Base-by-base conservation (phyloP, 225 moss, liverwort and hornwort species). In the Polytrichum commune region DNA sequence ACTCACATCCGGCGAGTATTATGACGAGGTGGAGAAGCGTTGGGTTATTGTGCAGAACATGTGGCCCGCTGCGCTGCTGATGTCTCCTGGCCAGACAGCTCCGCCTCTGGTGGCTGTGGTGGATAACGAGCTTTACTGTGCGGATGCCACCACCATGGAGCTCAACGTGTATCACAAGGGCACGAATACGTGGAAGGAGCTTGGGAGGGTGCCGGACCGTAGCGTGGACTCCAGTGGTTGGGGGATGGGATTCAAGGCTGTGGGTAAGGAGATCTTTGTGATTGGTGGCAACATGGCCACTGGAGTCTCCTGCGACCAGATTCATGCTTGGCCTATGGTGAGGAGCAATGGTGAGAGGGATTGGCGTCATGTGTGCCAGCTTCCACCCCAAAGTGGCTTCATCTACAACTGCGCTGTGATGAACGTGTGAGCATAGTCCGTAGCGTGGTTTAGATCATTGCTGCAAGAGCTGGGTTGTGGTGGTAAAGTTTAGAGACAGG, bases 391-490 rank as follows among this genome's bases (percentile, higher is more conserved):
- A 16, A 87, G 80, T 63, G 89, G 91, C 6, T 93, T 91, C 26
- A 91, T 91, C 33, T 85, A 85, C 28, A 93, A 93, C 69, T 93
- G 93, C 72, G 90, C 93, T 7, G 91, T 93, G 60, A 93, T 93
- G 93, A 91, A 71, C 38, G 80, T 91, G 62, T 93, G 88, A 90
- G 64, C 63, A 27, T 66, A 35, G 64, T 74, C 27, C 69, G 9
- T 54, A 63, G 61, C 53, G 70, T 46, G 74, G 64, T 71, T 58
- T 60, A 74, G 79, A 74, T 77, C 77, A 78, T 73, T 80, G 46
- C 53, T 28, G 23, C 8, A 66, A 67, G 75, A 55, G 55, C 75
- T 61, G 73, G 73, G 84, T 68, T 76, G 53, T 53, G 68, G 68
- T 71, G 27, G 46, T 80, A 66, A 66, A 57, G 61, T 65, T 35